Evolutionary conservation across 1,139 yeast species (phyloP).

Genomic region (Saccharomyces hybrid): DNA sequence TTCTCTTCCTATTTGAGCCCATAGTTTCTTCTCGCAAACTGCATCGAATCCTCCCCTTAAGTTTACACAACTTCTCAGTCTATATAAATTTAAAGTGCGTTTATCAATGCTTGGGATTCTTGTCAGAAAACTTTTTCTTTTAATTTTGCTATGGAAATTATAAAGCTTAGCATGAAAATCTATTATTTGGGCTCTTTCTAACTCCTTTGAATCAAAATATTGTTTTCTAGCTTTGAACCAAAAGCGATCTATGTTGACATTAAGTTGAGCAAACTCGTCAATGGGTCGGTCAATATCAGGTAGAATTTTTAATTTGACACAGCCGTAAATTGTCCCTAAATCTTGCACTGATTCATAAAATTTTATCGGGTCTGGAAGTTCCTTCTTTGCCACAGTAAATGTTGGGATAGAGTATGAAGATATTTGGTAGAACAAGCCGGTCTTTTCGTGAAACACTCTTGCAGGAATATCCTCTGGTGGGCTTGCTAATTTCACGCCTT

Average conservation of each 20-base stretch:
- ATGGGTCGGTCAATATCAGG: neutral
- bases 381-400: conserved; percentile 39
- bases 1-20: conserved; percentile 70
- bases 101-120: conserved; percentile 51
- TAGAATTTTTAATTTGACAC: conserved; percentile 47
- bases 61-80: conserved; percentile 44
- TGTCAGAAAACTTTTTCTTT: conserved; percentile 14
- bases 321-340: conserved; percentile 53
- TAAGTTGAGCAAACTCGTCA: conserved; percentile 22
- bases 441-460: conserved; percentile 10
- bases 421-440: conserved; percentile 16
- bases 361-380: conserved; percentile 44
- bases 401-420: conserved; percentile 35
- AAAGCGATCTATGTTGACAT: conserved; percentile 45
- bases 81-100: conserved; percentile 48
- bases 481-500: conserved; percentile 3
- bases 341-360: conserved; percentile 44
- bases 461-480: conserved; percentile 21
- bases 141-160: conserved; percentile 27
- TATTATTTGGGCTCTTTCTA: conserved; percentile 30
- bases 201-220: conserved; percentile 36
- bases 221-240: conserved; percentile 54
- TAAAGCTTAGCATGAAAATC: conserved; percentile 33
- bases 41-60: conserved; percentile 52
- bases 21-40: conserved; percentile 48